These are phyloP conservation scores for Mortierella sp. DNA, from an alignment of 371 early-diverging fungal genomes.

Conservation along the genomic window DNA sequence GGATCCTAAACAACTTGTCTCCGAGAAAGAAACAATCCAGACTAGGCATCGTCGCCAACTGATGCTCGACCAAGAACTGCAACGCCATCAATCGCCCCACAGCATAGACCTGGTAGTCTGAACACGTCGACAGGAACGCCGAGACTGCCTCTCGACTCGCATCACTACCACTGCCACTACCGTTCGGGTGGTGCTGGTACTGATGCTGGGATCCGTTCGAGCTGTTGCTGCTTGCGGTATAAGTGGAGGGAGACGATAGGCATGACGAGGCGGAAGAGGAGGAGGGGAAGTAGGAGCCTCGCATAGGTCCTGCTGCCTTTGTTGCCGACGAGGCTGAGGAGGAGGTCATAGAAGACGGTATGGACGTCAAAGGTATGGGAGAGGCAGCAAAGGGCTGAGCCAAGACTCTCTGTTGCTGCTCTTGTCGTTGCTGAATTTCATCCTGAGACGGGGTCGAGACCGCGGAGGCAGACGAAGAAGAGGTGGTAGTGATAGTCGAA, in stretches of 20 bases:
- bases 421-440: background rate
- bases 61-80: constrained; percentile 42
- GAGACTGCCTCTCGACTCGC: background rate
- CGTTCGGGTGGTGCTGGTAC: background rate
- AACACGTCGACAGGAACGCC: background rate
- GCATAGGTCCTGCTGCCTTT: no score
- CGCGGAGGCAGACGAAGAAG: background rate
- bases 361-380: background rate
- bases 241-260: background rate
- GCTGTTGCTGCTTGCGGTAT: background rate
- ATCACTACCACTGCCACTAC: background rate
- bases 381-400: background rate
- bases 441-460: background rate
- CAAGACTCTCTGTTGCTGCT: background rate
- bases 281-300: background rate
- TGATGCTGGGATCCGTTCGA: background rate
- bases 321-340: background rate
- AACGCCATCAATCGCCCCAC: constrained; percentile 24
- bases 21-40: constrained; percentile 25
- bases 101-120: constrained; percentile 21
- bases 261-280: background rate
- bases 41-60: constrained; percentile 22
- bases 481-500: background rate
- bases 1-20: constrained; percentile 16
- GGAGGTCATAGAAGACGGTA: no score